These are phyloP conservation scores for Ascochyta clinopodiicola DNA, from an alignment of 2,329 filamentous ascomycete genomes.

Conservation along the genomic window DNA sequence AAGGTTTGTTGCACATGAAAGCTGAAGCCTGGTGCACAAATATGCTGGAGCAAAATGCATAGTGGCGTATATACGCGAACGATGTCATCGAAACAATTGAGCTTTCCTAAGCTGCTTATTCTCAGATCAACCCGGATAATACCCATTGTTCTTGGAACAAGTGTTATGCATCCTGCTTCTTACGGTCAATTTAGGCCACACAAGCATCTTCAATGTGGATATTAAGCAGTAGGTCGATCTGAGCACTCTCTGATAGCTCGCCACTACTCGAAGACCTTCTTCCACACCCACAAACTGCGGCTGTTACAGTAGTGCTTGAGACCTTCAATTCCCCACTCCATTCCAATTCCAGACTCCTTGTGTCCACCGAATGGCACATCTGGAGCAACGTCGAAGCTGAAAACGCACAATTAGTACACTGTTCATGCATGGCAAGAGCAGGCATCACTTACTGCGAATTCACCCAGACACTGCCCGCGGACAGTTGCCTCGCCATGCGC, in stretches of 20 bases:
- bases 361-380: conserved; percentile 69
- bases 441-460: conserved; percentile 50
- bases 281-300: conserved; percentile 30
- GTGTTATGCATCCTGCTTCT: no score
- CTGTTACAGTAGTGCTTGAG: conserved; percentile 31
- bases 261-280: conserved; percentile 21
- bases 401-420: not conserved
- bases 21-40: no score
- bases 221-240: no score
- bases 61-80: no score
- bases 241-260: not conserved
- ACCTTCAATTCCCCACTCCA: conserved; percentile 61
- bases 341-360: conserved; percentile 78
- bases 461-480: conserved; percentile 61
- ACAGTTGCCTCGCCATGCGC: conserved; percentile 53
- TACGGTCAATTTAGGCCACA: no score
- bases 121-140: no score
- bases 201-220: no score
- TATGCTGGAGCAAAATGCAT: no score
- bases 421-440: no score
- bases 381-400: conserved; percentile 30
- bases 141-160: no score
- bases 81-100: not conserved
- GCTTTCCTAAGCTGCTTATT: no score
- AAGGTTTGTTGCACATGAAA: no score